Evolutionary conservation across 148 eudicot genomes (phyloP), one percentile per base, ranked within the genome.

Genomic region (Rhododendron griersonianum): DNA sequence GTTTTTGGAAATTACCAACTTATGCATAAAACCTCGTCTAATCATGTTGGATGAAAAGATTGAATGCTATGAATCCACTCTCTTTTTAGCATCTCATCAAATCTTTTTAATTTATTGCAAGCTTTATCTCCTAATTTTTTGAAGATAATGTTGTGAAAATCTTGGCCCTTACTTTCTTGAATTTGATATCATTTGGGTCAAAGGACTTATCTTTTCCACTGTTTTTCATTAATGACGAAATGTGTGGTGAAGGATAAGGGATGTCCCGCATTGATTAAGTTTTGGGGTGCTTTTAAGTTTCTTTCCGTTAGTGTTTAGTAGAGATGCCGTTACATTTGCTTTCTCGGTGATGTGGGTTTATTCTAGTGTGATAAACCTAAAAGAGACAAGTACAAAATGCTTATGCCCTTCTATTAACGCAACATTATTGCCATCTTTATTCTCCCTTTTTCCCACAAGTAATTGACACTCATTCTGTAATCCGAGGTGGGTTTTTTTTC

Each of bases 291-390:
- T 48, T 50, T 84, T 84, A 39, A 48, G 37, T 30, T 25, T 50
- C 16, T 80, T 25, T 48, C 82, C 59, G 79, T 75, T 39, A 39
- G 47, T 75, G 45, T 19, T 71, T 71, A 3, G 19, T 48, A 50
- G 53, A 67, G 37, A 83, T 83, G 75, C 41, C 77, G 81, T 80
- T 80, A 80, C 55, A n/a, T 79, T 23, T 50, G 55, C n/a, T 74
- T 77, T 41, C 30, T 44, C 1, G 63, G 44, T 33, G 57, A 71
- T 48, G 50, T 16, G 85, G 63, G 57, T 67, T 47, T n/a, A 25
- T 84, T 84, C 86, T 50, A 37, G 71, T n/a, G 23, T 45, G 77
- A 45, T 19, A 47, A 83, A 10, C 44, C 78, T 51, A 53, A 51
- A 84, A 51, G 48, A 76, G 15, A 35, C n/a, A 41, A 41, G 45